These are phyloP conservation scores for Hydnomerulius pinastri DNA, from an alignment of 768 basidiomycete species.

Conservation along the genomic window DNA sequence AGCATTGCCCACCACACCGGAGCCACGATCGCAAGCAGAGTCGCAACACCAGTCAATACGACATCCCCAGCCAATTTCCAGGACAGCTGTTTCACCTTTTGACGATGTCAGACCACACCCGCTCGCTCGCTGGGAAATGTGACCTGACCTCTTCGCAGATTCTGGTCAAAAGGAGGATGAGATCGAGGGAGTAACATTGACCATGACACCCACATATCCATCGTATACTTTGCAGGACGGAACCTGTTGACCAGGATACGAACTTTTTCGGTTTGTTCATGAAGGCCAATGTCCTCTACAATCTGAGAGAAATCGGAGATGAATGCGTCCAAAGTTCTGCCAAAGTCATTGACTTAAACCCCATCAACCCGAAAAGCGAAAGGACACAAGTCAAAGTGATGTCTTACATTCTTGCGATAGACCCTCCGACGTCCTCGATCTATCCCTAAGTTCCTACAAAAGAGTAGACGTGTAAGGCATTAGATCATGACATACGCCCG, in stretches of 20 bases:
- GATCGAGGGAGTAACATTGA: not conserved
- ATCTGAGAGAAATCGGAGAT: constrained; percentile 13
- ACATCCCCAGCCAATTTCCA: constrained; percentile 18
- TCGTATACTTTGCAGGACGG: constrained; percentile 2
- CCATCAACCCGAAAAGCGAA: not conserved
- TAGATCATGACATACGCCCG: not conserved
- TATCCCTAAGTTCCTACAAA: constrained; percentile 16
- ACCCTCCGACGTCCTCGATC: constrained; percentile 18
- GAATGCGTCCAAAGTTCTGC: constrained; percentile 14
- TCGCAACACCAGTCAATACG: constrained; percentile 12
- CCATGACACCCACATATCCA: constrained; percentile 15
- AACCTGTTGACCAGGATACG: constrained; percentile 1
- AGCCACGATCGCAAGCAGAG: constrained; percentile 14
- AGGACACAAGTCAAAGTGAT: not conserved
- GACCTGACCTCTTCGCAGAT: constrained; percentile 18
- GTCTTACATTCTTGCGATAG: constrained; percentile 20
- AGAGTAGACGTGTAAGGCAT: constrained; percentile 1
- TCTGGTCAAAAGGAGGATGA: constrained; percentile 8
- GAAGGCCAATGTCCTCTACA: constrained; percentile 9
- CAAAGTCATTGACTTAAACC: constrained; percentile 15
- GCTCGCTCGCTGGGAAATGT: no score
- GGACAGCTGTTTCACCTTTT: constrained; percentile 17
- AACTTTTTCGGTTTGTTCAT: constrained; percentile 9
- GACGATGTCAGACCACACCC: constrained; percentile 1
- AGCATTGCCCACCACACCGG: constrained; percentile 13